Percentiles rank a stretch among this genome's conserved stretches.
These are phyloP conservation scores for Solanum sejunctum DNA, from an alignment of 257 asterid species.

Conservation along the genomic window DNA sequence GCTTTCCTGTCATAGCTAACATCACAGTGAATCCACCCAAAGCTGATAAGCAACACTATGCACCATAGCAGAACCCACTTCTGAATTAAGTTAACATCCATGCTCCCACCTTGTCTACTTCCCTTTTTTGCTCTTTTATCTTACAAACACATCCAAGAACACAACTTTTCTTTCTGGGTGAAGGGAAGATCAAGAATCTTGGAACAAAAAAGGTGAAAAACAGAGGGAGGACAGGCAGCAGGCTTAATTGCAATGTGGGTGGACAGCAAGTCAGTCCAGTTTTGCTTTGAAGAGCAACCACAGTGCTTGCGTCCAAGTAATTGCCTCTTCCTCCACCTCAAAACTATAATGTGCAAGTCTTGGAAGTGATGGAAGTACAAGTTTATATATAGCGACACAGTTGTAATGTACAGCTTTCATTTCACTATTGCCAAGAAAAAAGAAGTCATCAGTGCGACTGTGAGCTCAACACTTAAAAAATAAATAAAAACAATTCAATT, in stretches of 20 bases:
- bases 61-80: background rate
- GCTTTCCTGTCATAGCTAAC: constrained; percentile 12
- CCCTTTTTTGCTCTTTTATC: background rate
- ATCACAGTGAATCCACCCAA: background rate
- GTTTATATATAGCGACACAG: background rate
- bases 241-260: background rate
- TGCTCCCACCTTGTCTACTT: background rate
- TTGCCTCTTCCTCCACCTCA: background rate
- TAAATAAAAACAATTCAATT: background rate
- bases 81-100: background rate
- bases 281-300: background rate
- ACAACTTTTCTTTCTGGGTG: background rate
- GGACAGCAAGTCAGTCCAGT: background rate
- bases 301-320: background rate
- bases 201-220: background rate
- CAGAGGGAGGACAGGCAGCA: background rate
- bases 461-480: background rate
- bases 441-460: background rate
- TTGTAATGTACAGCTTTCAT: background rate
- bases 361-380: background rate
- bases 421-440: background rate
- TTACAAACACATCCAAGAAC: background rate
- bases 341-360: background rate
- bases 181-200: background rate
- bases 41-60: background rate